Evolutionary conservation across 257 asterid species (phyloP).

Genomic region (Agastache rugosa): DNA sequence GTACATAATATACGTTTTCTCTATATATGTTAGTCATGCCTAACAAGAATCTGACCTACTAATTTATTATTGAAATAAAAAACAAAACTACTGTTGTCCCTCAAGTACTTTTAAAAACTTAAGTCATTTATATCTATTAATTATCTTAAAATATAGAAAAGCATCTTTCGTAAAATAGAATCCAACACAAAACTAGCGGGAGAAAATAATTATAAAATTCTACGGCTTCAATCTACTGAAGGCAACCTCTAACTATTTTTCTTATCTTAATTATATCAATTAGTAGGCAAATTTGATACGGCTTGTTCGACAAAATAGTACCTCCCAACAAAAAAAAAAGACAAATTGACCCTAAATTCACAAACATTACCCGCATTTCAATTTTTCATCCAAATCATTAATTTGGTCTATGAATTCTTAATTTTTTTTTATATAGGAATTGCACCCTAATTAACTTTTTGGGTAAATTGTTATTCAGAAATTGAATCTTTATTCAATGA

Average conservation of each 20-base stretch:
- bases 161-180: background rate
- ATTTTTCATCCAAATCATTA: no score
- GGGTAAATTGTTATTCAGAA: no score
- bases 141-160: background rate
- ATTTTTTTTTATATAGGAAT: no score
- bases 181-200: background rate
- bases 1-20: no score
- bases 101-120: background rate
- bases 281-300: constrained; percentile 36
- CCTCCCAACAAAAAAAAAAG: no score
- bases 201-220: background rate
- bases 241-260: background rate
- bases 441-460: no score
- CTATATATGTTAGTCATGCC: background rate
- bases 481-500: no score
- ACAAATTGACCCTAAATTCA: no score
- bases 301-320: constrained; percentile 16
- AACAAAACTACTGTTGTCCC: background rate
- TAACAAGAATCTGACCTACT: background rate
- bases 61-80: background rate
- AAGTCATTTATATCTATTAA: background rate
- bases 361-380: no score
- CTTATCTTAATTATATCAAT: background rate
- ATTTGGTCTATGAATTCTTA: no score
- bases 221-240: background rate